These are phyloP conservation scores for Athelia sp. DNA, from an alignment of 1,284 basidiomycete genomes.

Conservation along the genomic window DNA sequence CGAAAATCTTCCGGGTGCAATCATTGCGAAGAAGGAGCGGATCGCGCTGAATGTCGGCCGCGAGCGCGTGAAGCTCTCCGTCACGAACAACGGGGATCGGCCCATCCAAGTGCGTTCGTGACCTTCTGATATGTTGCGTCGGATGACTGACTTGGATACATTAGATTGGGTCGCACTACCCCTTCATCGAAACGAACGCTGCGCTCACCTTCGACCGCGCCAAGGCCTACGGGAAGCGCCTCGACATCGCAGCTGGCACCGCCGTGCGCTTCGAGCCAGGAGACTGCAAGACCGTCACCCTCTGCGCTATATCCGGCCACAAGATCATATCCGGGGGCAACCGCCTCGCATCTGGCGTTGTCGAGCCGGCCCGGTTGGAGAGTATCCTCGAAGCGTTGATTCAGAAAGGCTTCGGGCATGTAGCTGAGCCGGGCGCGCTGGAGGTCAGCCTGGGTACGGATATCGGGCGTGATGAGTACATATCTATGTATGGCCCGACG, in stretches of 20 bases:
- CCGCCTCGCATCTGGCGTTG: slow-evolving; percentile 57
- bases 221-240: slow-evolving; percentile 76
- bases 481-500: slow-evolving; percentile 94
- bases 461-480: slow-evolving; percentile 67
- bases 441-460: slow-evolving; percentile 44
- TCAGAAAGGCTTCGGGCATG: slow-evolving; percentile 58
- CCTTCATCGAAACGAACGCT: slow-evolving; percentile 88
- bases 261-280: slow-evolving; percentile 97
- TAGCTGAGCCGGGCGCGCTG: slow-evolving; percentile 52
- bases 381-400: slow-evolving; percentile 39
- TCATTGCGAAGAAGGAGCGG: slow-evolving; percentile 62
- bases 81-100: slow-evolving; percentile 91
- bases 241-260: slow-evolving; percentile 93
- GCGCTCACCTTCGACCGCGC: slow-evolving; percentile 80
- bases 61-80: slow-evolving; percentile 65
- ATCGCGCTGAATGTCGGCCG: slow-evolving; percentile 78
- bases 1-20: slow-evolving; percentile 67
- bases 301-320: slow-evolving; percentile 77
- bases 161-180: slow-evolving; percentile 90
- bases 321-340: slow-evolving; percentile 82
- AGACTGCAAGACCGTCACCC: slow-evolving; percentile 78
- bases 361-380: slow-evolving; percentile 39
- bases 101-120: slow-evolving; percentile 76
- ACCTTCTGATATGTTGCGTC: neutral
- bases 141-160: neutral